Evolutionary conservation across 805 yeast genomes (phyloP), one percentile per base, ranked within the genome.

Genomic region (Wickerhamiella musiphila): DNA sequence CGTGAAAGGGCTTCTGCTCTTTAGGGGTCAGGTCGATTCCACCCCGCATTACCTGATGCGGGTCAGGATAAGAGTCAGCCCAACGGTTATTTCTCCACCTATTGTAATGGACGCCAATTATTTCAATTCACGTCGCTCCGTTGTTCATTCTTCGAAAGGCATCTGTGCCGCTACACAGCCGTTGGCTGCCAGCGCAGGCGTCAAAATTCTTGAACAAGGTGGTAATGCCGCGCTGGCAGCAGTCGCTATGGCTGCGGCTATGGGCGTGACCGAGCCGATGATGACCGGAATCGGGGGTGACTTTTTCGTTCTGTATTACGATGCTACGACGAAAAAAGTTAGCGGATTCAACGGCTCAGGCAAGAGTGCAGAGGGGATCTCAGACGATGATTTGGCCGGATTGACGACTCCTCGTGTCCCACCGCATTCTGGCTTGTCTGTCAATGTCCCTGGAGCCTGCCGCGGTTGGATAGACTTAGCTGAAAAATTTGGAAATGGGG

Each of bases 311-410:
- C 52, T 78, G 22, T 72, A 60, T 46, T 73, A 71, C 50, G 61
- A 67, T 26, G 60, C 60, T 18, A 43, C 53, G 16, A 57, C 64
- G 4, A 61, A 66, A 35, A 57, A 60, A 35, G 77, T 76, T 0
- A 53, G 58, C 30, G 92, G 84, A 0, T 42, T 78, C 42, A 78
- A 78, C 49, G 93, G 86, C 4, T 67, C 78, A 28, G 92, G 93
- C 6, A 62, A 78, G 35, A 60, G 82, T 2, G 77, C 84, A 4
- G 48, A 59, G 10, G 52, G 54, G 13, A 40, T 70, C 7, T 50
- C 61, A 2, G 50, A 73, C 9, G 73, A 72, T 11, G 53, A 60
- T 38, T 58, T 73, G 3, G 49, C 54, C 36, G 46, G 61, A 30
- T 55, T 59, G 14, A 58, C 68, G 23, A 52, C 56, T 18, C 31